Evolutionary conservation across 2,329 filamentous ascomycete species (phyloP).

Genomic region (Phyllosticta paracitricarpa): DNA sequence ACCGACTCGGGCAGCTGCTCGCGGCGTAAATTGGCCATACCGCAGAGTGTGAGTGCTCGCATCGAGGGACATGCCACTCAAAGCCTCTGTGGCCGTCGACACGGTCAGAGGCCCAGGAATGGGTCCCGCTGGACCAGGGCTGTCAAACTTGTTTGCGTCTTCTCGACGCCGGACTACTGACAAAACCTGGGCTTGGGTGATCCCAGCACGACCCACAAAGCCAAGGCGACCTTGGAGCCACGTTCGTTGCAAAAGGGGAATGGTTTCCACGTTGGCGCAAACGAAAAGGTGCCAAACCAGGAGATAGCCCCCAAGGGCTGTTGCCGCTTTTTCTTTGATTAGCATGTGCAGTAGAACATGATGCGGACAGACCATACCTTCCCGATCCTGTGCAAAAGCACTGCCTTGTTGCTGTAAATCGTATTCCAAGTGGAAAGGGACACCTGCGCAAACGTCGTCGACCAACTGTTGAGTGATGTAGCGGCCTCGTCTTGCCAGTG

Average conservation of each 20-base stretch:
- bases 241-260: constrained; percentile 25
- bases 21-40: neutral
- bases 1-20: neutral
- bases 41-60: neutral
- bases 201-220: constrained; percentile 28
- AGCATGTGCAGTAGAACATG: neutral
- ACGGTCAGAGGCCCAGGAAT: neutral
- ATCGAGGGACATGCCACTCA: neutral
- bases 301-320: constrained; percentile 30
- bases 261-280: constrained; percentile 26
- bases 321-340: constrained; percentile 22
- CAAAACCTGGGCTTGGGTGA: constrained; percentile 14
- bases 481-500: constrained; percentile 16
- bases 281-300: constrained; percentile 33
- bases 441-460: constrained; percentile 29
- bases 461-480: constrained; percentile 28
- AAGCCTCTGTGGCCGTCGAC: neutral
- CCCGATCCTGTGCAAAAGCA: constrained; percentile 22
- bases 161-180: constrained; percentile 3
- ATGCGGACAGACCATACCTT: constrained; percentile 17
- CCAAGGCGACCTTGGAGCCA: constrained; percentile 28
- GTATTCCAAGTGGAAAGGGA: constrained; percentile 30
- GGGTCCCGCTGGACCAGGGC: neutral
- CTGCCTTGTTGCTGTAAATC: constrained; percentile 22
- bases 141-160: neutral